These are phyloP conservation scores for Coelastrella sp. DNA, from an alignment of 139 green algal genomes.

Conservation along the genomic window DNA sequence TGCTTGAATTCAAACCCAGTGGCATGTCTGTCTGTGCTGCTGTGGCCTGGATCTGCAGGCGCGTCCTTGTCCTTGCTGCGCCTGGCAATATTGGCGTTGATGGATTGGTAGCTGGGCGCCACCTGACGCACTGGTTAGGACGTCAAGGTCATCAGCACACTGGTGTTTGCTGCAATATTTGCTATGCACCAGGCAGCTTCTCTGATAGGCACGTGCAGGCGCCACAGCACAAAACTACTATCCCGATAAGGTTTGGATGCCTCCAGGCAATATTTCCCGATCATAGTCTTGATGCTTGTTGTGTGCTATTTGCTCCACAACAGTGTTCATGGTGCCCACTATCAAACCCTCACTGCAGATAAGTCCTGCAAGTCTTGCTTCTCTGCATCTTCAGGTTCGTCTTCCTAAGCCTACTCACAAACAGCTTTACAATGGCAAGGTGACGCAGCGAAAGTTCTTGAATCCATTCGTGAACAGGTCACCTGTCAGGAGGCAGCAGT, in stretches of 20 bases:
- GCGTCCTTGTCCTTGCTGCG: slow-evolving; percentile 89
- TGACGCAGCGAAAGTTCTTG: slow-evolving; percentile 68
- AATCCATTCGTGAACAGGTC: slow-evolving; percentile 77
- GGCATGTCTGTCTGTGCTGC: neutral
- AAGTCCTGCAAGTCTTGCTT: neutral
- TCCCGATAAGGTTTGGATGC: too few species aligned
- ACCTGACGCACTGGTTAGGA: slow-evolving; percentile 91
- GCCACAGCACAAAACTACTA: too few species aligned
- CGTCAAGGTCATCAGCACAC: slow-evolving; percentile 55
- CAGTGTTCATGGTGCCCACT: neutral
- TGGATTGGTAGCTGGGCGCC: slow-evolving; percentile 93
- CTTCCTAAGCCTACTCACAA: slow-evolving; percentile 94
- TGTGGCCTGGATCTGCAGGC: slow-evolving; percentile 12
- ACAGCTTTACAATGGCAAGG: slow-evolving; percentile 87
- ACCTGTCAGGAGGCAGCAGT: too few species aligned
- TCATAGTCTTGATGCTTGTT: too few species aligned
- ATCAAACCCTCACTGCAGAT: neutral
- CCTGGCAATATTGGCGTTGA: slow-evolving; percentile 99
- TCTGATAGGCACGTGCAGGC: neutral
- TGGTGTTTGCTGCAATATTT: neutral
- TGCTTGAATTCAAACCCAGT: neutral
- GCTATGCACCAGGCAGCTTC: neutral
- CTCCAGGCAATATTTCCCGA: too few species aligned
- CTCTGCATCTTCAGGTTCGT: slow-evolving; percentile 57
- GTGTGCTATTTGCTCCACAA: too few species aligned